Evolutionary conservation across 2,329 filamentous ascomycete genomes (phyloP).

Genomic region (Tolypocladium inflatum): DNA sequence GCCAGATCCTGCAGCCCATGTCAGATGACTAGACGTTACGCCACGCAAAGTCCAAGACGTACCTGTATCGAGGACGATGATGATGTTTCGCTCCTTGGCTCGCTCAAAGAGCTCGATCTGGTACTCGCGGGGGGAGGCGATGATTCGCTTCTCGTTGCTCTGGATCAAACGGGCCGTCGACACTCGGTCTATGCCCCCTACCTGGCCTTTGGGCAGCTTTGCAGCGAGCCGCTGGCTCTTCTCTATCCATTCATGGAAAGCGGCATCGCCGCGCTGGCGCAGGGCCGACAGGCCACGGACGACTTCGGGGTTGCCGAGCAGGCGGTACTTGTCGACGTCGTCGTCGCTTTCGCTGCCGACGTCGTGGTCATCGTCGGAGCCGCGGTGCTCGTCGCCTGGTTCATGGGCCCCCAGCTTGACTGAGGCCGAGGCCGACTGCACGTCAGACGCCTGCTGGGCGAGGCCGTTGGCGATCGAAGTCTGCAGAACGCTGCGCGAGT

Average conservation of each 20-base stretch:
- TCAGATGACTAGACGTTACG: neutral
- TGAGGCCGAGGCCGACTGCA: neutral
- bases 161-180: neutral
- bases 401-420: neutral
- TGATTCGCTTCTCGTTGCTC: slow-evolving; percentile 38
- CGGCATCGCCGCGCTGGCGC: slow-evolving; percentile 1
- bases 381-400: neutral
- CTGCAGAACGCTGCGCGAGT: neutral
- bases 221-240: neutral
- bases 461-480: neutral
- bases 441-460: neutral
- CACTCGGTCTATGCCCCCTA: neutral
- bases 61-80: slow-evolving; percentile 91
- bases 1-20: slow-evolving; percentile 56
- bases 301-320: neutral
- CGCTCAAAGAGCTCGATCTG: slow-evolving; percentile 85
- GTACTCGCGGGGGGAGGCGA: slow-evolving; percentile 76
- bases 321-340: slow-evolving; percentile 3
- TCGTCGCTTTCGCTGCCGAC: slow-evolving; percentile 15
- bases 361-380: neutral
- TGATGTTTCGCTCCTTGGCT: slow-evolving; percentile 76
- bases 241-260: slow-evolving; percentile 6
- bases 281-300: neutral
- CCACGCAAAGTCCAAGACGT: slow-evolving; percentile 4
- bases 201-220: neutral